A percentile compares a stretch with the other conserved stretches of the same genome.
Evolutionary conservation across 1,284 basidiomycete species (phyloP).

Genomic region (Taiwanofungus camphoratus): DNA sequence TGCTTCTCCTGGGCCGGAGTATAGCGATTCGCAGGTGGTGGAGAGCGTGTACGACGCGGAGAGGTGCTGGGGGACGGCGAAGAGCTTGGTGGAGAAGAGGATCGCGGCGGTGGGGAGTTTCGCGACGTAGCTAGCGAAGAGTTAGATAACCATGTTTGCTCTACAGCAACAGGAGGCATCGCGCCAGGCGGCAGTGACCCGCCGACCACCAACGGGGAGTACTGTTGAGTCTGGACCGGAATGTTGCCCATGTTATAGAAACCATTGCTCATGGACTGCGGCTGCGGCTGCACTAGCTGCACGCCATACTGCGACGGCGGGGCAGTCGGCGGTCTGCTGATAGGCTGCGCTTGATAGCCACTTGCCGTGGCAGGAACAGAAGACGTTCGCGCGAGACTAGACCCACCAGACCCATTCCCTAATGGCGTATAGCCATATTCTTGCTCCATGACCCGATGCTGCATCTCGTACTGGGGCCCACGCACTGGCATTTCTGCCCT

Average conservation of each 20-base stretch:
- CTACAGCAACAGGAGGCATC: slow-evolving; percentile 43
- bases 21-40: slow-evolving; percentile 36
- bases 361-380: slow-evolving; percentile 20
- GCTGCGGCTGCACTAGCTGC: slow-evolving; percentile 31
- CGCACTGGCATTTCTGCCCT: slow-evolving; percentile 83
- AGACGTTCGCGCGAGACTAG: slow-evolving; percentile 17
- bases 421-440: slow-evolving; percentile 47
- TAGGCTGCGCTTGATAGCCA: slow-evolving; percentile 4
- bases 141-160: slow-evolving; percentile 28
- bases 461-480: slow-evolving; percentile 89
- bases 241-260: slow-evolving; percentile 31
- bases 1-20: slow-evolving; percentile 29
- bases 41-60: slow-evolving; percentile 31
- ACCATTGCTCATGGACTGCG: slow-evolving; percentile 24
- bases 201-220: slow-evolving; percentile 16
- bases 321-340: slow-evolving; percentile 11
- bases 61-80: slow-evolving; percentile 15
- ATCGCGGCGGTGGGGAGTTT: slow-evolving; percentile 32
- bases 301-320: slow-evolving; percentile 20
- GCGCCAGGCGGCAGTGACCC: slow-evolving; percentile 49
- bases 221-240: slow-evolving; percentile 27
- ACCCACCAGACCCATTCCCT: slow-evolving; percentile 5
- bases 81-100: slow-evolving; percentile 23
- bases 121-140: slow-evolving; percentile 9
- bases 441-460: slow-evolving; percentile 87